phyloP scores from a whole-genome alignment of 495 filamentous ascomycete species.

The Aspergillus carlsbadensis region DNA sequence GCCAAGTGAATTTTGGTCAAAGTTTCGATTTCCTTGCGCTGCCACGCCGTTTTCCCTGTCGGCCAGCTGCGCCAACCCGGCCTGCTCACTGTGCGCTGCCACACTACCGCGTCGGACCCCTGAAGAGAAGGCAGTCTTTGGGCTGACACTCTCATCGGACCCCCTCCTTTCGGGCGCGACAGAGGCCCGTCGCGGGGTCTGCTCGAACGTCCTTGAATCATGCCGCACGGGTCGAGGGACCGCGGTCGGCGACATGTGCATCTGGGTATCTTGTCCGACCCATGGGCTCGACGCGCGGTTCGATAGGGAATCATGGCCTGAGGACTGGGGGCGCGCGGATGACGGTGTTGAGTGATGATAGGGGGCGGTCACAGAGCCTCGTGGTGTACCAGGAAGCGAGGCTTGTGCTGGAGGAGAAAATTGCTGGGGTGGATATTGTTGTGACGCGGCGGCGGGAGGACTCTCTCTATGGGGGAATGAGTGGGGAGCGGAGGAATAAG shows the following conservation, averaged over 20 bases:
- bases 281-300: constrained; percentile 40
- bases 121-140: constrained; percentile 35
- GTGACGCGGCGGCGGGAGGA: constrained; percentile 38
- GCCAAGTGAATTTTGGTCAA: constrained; percentile 18
- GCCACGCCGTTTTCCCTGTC: constrained; percentile 29
- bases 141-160: constrained; percentile 43
- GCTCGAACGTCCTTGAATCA: constrained; percentile 32
- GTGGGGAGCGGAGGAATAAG: constrained; percentile 34
- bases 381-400: constrained; percentile 48
- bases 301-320: constrained; percentile 29
- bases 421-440: constrained; percentile 37
- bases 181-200: constrained; percentile 23
- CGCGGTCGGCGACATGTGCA: constrained; percentile 33
- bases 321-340: constrained; percentile 29
- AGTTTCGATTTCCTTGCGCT: constrained; percentile 26
- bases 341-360: constrained; percentile 38
- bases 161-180: constrained; percentile 36
- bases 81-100: constrained; percentile 18
- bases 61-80: constrained; percentile 16
- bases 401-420: constrained; percentile 41
- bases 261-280: constrained; percentile 26
- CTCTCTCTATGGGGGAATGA: constrained; percentile 41
- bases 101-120: constrained; percentile 33
- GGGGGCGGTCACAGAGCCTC: constrained; percentile 43
- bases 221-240: constrained; percentile 27